Conservation (phyloP, 2,329 filamentous ascomycete species). For the Fulvia fulva region DNA sequence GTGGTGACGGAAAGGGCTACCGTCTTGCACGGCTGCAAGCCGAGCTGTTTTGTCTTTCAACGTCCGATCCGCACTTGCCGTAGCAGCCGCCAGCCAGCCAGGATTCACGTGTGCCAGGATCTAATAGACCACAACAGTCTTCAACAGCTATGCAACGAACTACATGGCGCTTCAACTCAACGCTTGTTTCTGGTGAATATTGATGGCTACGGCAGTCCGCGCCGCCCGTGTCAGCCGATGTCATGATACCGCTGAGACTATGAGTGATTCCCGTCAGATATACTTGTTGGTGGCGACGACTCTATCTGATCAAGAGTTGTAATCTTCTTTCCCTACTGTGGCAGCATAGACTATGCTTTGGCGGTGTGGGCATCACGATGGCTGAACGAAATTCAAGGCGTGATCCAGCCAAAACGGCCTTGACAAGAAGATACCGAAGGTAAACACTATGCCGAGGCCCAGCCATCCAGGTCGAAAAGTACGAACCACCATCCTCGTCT, state of each 20-base stretch:
- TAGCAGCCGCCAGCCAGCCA: conserved; percentile 9
- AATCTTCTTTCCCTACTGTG: too few relatives aligned
- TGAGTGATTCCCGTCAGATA: neutral
- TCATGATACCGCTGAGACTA: neutral
- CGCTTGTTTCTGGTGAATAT: neutral
- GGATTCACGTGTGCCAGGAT: conserved; percentile 8
- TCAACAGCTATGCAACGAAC: neutral
- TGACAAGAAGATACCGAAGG: neutral
- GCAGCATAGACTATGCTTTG: neutral
- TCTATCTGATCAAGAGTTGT: neutral
- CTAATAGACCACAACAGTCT: neutral
- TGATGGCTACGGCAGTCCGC: neutral
- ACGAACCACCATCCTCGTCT: too few relatives aligned
- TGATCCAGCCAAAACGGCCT: neutral
- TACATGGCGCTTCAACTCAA: neutral
- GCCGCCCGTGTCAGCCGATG: conserved; percentile 4
- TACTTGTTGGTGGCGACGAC: neutral
- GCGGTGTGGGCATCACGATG: neutral
- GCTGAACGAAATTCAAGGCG: neutral
- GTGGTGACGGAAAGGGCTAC: neutral
- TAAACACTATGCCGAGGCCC: neutral
- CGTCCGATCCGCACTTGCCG: conserved; percentile 13
- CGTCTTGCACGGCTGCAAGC: conserved; percentile 6
- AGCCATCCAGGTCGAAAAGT: neutral
- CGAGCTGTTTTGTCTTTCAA: conserved; percentile 11